These are phyloP conservation scores for Macrocybe sp. DNA, from an alignment of 1,284 basidiomycete species.

Conservation along the genomic window DNA sequence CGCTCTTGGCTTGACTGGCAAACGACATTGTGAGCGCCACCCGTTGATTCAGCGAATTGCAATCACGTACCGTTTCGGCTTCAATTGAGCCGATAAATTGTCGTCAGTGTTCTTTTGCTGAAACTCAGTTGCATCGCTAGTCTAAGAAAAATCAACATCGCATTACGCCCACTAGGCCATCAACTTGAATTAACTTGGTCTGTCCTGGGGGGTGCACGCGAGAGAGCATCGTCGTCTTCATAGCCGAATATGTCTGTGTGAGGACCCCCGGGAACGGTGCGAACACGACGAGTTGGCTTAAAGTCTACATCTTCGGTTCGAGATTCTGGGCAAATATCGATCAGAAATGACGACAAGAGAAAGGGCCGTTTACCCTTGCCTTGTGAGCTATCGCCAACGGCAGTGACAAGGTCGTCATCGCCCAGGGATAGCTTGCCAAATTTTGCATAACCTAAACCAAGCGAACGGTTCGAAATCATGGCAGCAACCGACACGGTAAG, in stretches of 20 bases:
- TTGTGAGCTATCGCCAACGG: slow-evolving; percentile 7
- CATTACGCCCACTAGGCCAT: too few species aligned
- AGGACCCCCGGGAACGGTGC: slow-evolving; percentile 43
- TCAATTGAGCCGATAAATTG: too few species aligned
- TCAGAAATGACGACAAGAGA: background rate
- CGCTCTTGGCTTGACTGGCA: too few species aligned
- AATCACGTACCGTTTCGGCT: too few species aligned
- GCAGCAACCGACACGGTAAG: background rate
- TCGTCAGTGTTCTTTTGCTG: too few species aligned
- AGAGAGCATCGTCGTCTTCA: slow-evolving; percentile 40
- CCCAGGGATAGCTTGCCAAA: slow-evolving; percentile 44
- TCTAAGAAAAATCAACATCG: too few species aligned
- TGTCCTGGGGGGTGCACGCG: slow-evolving; percentile 32
- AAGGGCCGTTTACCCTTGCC: slow-evolving; percentile 2
- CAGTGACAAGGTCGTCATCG: slow-evolving; percentile 4
- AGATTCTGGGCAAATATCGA: background rate
- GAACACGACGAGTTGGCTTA: slow-evolving; percentile 49
- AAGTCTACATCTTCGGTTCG: slow-evolving; percentile 22
- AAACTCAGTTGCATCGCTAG: too few species aligned
- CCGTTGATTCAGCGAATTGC: too few species aligned
- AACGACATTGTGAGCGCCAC: too few species aligned
- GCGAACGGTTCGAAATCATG: background rate
- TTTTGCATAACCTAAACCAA: slow-evolving; percentile 37
- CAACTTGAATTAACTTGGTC: background rate
- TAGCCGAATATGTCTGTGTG: slow-evolving; percentile 41